Evolutionary conservation across 768 basidiomycete genomes (phyloP).

Genomic region (Paxillus involutus): DNA sequence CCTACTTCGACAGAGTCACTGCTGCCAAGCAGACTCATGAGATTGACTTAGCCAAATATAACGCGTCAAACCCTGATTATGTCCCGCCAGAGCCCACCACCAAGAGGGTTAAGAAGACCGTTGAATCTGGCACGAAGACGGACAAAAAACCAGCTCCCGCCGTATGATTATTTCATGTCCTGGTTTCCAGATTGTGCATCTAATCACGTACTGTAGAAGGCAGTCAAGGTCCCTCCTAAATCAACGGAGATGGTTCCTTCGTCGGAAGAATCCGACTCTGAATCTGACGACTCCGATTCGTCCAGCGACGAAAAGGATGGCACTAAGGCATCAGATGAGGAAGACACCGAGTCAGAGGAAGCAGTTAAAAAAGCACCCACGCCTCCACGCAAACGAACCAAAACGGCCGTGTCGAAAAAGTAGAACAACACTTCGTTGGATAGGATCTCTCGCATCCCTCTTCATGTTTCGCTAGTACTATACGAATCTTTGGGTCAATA

Average conservation of each 20-base stretch:
- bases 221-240: constrained; percentile 23
- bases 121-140: constrained; percentile 28
- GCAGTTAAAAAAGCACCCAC: constrained; percentile 27
- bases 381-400: constrained; percentile 30
- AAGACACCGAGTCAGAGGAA: constrained; percentile 19
- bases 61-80: constrained; percentile 50
- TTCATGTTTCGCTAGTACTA: constrained; percentile 18
- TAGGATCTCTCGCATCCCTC: background rate
- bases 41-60: constrained; percentile 63
- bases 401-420: constrained; percentile 27
- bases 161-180: constrained; percentile 15
- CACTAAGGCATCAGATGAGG: constrained; percentile 24
- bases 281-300: constrained; percentile 14
- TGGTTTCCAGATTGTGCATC: constrained; percentile 6
- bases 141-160: constrained; percentile 21
- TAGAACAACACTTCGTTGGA: constrained; percentile 10
- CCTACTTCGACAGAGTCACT: constrained; percentile 41
- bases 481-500: constrained; percentile 28
- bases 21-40: constrained; percentile 66
- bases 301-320: constrained; percentile 25
- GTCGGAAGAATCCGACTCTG: constrained; percentile 34
- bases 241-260: constrained; percentile 23
- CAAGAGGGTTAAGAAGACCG: constrained; percentile 25
- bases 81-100: constrained; percentile 46
- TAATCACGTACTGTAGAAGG: constrained; percentile 25